phyloP scores from a whole-genome alignment of 495 filamentous ascomycete genomes.

The Penicillium dipodomyicola region DNA sequence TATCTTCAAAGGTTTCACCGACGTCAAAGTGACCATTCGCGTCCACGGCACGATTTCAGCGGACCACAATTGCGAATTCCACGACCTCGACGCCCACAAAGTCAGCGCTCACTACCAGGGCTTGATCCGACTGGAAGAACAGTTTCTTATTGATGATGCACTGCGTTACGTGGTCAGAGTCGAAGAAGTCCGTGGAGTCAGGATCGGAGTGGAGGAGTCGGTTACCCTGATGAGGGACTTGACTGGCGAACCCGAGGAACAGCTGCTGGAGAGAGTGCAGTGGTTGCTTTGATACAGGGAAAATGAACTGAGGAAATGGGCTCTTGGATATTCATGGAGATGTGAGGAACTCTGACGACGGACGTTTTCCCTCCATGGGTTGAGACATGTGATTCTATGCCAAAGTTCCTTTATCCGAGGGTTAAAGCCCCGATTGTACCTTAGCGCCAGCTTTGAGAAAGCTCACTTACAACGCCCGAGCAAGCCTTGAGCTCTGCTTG shows the following conservation, averaged over 20 bases:
- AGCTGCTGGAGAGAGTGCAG: neutral
- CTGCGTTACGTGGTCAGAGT: neutral
- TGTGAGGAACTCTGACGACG: neutral
- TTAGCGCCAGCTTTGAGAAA: neutral
- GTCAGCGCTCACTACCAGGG: neutral
- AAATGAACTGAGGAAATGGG: neutral
- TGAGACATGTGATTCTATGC: neutral
- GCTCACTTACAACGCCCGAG: neutral
- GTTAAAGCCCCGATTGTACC: neutral
- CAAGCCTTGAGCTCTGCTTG: neutral
- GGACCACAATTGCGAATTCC: neutral
- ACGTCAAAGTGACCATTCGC: neutral
- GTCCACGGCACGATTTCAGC: neutral
- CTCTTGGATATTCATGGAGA: neutral
- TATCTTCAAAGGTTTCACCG: neutral
- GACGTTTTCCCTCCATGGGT: neutral
- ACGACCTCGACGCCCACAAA: neutral
- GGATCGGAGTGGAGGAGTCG: neutral
- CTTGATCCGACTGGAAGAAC: neutral
- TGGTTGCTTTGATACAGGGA: neutral
- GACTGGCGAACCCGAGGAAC: neutral
- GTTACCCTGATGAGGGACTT: neutral
- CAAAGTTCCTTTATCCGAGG: neutral
- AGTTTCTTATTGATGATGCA: slow-evolving; percentile 7
- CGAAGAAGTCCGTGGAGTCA: neutral